Base-by-base conservation (phyloP, 331 rosid species). In the Pyracantha coccinea region DNA sequence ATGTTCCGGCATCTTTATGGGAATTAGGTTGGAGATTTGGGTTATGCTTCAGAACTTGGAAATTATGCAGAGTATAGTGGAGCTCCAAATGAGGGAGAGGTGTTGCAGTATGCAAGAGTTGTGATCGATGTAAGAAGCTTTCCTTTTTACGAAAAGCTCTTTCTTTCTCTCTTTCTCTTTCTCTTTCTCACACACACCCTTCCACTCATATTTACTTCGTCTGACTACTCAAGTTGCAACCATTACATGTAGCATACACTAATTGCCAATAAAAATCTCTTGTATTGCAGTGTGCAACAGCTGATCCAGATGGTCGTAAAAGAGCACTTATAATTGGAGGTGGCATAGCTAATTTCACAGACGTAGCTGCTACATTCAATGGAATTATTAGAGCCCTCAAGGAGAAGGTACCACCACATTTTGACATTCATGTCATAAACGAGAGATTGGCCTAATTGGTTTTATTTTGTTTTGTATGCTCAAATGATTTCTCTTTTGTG, bases 11-110 rank as follows among this genome's bases (percentile, higher is more conserved):
- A 1, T 27, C 10, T 19, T 60, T 38, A 4, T 61, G 7, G 17
- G 23, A 59, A 32, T 74, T 72, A 92, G 96, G 97, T 92, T 68
- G 96, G 96, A 75, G 96, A 92, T 88, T 81, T 92, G 86, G 97
- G 97, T 59, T 92, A 88, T 85, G 93, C 97, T 21, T 87, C 90
- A 28, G 97, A 92, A 85, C 96, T 90, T 73, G 97, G 97, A 20
- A 92, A 92, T 82, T 92, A 92, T 84, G 97, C 97, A 9, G 97
- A 92, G 77, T 90, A 92, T 65, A 92, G 97, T 83, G 97, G 97
- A 76, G 96, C 97, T 76, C 97, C 97, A 66, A 92, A 92, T 47
- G 96, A 92, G 83, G 97, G 90, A 54, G 97, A 92, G 83, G 97
- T 92, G 54, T 80, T 92, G 90, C 97, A 92, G 73, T 92, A 92